Evolutionary conservation across 192 early-diverging fungal genomes (phyloP), one percentile per base, ranked within the genome.

Genomic region (Haplosporangium gracile): DNA sequence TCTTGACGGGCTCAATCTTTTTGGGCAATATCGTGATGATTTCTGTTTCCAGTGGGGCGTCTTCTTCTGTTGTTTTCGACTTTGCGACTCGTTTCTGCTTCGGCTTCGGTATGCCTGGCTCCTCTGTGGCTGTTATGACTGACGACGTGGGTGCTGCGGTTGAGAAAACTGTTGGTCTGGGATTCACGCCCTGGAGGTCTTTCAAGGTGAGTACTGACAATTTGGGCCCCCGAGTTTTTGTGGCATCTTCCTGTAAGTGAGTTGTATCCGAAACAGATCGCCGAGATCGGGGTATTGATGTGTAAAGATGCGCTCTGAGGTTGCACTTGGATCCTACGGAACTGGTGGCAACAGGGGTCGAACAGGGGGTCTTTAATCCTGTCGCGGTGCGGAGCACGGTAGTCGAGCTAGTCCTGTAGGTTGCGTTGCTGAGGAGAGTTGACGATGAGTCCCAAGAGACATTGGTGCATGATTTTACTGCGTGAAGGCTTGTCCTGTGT

Each of bases 151-250:
- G 26, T 15, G 9, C 7, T 26, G 22, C 32, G 20, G 10, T 11
- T 7, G 40, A 42, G 38, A 49, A 70, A 1, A 77, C 26, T 2
- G 84, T 81, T 2, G 84, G 84, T 24, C 81, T 80, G 20, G 84
- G 76, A 34, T 81, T 86, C 38, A 86, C 76, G 60, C 75, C 74
- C 20, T 70, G 36, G 16, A 86, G 79, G 45, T 86, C 79, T 13
- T 69, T 72, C 43, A 86, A 51, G 39, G 79, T 68, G 5, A 86
- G 43, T 3, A 78, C 24, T 10, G 79, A 78, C 18, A 11, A 8
- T 40, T 70, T 86, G 24, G 84, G 84, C 4, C 22, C 8, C 5
- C 9, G n/a, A 13, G 40, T 42, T 26, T 36, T 69, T 15, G 26
- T 8, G 42, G 36, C 24, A 26, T 2, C 22, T 8, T 70, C 29